Base-by-base conservation (phyloP, 345 rosid species). In the Brassica incana region DNA sequence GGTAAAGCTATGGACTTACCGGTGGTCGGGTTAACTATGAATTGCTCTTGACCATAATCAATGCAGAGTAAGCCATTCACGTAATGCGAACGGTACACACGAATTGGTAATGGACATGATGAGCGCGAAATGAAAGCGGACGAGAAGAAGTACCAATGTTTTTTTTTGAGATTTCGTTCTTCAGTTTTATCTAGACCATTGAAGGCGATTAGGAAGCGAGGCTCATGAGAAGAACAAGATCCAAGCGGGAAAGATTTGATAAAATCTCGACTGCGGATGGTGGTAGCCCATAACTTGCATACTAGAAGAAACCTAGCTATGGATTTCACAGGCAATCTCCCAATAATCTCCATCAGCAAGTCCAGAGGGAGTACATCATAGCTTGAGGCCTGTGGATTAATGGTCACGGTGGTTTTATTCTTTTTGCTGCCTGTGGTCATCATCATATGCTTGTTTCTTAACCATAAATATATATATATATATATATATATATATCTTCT, bases 81-180 rank as follows among this genome's bases (percentile, higher is more conserved):
- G 56, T 50, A 50, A 50, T 50, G 16, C 6, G 56, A n/a, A 50
- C 56, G 56, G 56, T 14, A 50, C 16, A 1, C 6, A 8, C 14
- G 15, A 6, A 54, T 54, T 18, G 45, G 12, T 4, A 32, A 0
- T 2, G 77, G 70, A 32, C 16, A 15, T 45, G 45, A 7, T 45
- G 61, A 7, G 52, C 50, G 20, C 8, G 63, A 74, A 1, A 64
- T 16, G 20, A 64, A 18, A 40, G 45, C 9, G 9, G 15, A 38
- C 2, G 27, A n/a, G 68, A 72, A 72, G 27, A 72, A 72, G 59
- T 38, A 16, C 69, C 69, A 65, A 16, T 8, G 5, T 45, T 45
- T 15, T 45, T 45, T 45, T 3, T 45, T 5, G n/a, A 45, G 12
- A 45, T 45, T 11, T 11, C 52, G 9, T 4, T 65, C 27, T 1